phyloP scores from a whole-genome alignment of 495 filamentous ascomycete genomes.

The Penicillium flavigenum region DNA sequence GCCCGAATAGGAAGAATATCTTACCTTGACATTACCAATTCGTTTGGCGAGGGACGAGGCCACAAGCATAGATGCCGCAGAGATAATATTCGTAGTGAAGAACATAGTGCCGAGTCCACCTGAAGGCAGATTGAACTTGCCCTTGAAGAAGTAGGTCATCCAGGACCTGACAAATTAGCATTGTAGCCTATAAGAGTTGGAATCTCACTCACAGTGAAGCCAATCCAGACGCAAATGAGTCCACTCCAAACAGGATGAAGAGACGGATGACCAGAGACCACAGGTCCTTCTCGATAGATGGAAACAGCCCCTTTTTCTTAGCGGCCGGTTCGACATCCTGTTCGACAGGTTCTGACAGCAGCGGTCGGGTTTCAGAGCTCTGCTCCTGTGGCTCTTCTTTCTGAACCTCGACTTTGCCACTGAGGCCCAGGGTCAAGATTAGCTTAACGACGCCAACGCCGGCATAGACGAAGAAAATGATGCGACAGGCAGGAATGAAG shows the following conservation, averaged over 20 bases:
- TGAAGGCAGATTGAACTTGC: constrained; percentile 69
- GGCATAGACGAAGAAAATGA: constrained; percentile 70
- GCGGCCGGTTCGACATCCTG: not conserved
- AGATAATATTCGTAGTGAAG: constrained; percentile 62
- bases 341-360: constrained; percentile 41
- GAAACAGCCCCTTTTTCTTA: constrained; percentile 37
- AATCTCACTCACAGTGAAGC: constrained; percentile 56
- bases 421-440: constrained; percentile 57
- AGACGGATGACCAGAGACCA: constrained; percentile 64
- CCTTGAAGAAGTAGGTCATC: constrained; percentile 75
- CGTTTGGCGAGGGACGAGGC: constrained; percentile 72
- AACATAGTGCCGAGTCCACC: constrained; percentile 71
- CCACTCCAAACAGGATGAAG: constrained; percentile 73
- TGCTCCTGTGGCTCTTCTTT: constrained; percentile 23
- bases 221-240: constrained; percentile 78
- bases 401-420: constrained; percentile 58
- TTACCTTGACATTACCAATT: constrained; percentile 70
- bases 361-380: constrained; percentile 43
- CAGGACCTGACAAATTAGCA: constrained; percentile 48
- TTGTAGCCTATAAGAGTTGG: not conserved
- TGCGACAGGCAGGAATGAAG: constrained; percentile 60
- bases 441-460: constrained; percentile 67
- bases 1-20: not conserved
- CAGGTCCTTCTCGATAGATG: constrained; percentile 57
- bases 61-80: constrained; percentile 67